These are phyloP conservation scores for Rhododendron mucronatum DNA, from an alignment of 148 eudicot genomes.

Conservation along the genomic window DNA sequence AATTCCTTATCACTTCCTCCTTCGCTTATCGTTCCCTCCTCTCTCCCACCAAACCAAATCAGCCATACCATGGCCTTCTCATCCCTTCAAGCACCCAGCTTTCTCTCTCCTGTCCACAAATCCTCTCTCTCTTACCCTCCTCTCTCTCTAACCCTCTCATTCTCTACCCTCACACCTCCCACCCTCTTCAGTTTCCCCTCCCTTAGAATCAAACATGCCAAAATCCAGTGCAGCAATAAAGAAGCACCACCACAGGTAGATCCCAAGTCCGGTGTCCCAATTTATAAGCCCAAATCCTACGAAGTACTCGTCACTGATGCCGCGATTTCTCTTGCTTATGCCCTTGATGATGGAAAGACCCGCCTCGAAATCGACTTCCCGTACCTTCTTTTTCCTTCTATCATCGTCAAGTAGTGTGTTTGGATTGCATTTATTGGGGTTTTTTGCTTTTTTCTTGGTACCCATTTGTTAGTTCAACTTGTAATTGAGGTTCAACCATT, in stretches of 20 bases:
- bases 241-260: constrained; percentile 30
- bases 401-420: background rate
- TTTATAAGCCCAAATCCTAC: constrained; percentile 88
- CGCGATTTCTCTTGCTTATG: constrained; percentile 55
- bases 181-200: background rate
- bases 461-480: constrained; percentile 9
- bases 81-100: too few relatives aligned
- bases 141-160: background rate
- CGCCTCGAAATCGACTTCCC: constrained; percentile 96
- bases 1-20: background rate
- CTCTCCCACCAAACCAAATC: background rate
- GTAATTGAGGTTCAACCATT: background rate
- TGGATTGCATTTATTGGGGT: background rate
- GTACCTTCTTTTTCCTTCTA: constrained; percentile 28
- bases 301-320: constrained; percentile 84
- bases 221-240: constrained; percentile 36
- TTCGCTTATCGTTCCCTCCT: constrained; percentile 1
- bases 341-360: constrained; percentile 62
- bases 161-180: background rate
- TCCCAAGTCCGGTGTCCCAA: constrained; percentile 62
- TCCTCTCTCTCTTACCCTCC: background rate
- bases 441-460: background rate
- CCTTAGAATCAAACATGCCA: background rate
- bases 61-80: constrained; percentile 13
- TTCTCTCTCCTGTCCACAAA: background rate